Percentiles rank a stretch among this genome's conserved stretches.
phyloP scores from a whole-genome alignment of 202 grass and related monocot species.

The Dendrocalamus latiflorus region DNA sequence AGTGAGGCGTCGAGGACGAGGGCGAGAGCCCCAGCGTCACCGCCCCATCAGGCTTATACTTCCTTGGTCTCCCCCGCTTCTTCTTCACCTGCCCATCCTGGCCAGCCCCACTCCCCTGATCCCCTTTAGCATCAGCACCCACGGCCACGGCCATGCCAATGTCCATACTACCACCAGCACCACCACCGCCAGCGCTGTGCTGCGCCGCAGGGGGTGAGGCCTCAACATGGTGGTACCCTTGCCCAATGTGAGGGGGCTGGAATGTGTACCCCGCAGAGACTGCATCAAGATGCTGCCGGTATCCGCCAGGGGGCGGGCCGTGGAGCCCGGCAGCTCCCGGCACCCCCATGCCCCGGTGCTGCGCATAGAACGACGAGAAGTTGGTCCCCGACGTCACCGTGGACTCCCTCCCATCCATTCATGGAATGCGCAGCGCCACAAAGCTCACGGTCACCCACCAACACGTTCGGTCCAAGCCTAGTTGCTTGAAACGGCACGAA shows the following conservation, averaged over 20 bases:
- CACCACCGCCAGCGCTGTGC: not conserved
- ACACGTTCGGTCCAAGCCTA: not conserved
- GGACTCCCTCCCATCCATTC: slow-evolving; percentile 59
- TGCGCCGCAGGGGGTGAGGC: slow-evolving; percentile 23
- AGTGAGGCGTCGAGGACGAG: slow-evolving; percentile 30
- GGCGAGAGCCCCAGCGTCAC: slow-evolving; percentile 50
- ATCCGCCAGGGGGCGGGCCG: slow-evolving; percentile 27
- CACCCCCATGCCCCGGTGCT: slow-evolving; percentile 51
- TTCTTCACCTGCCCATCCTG: slow-evolving; percentile 66
- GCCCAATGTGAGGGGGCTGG: slow-evolving; percentile 45
- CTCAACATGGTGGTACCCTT: slow-evolving; percentile 64
- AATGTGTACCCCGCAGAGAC: slow-evolving; percentile 37
- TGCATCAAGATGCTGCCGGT: slow-evolving; percentile 44
- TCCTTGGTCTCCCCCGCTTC: slow-evolving; percentile 81
- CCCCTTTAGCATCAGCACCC: slow-evolving; percentile 34
- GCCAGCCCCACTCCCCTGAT: slow-evolving; percentile 27
- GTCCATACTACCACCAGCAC: slow-evolving; percentile 23
- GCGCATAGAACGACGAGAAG: slow-evolving; percentile 61
- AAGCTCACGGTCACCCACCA: slow-evolving; percentile 32
- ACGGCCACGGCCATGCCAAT: slow-evolving; percentile 10
- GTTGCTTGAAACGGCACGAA: slow-evolving; percentile 29
- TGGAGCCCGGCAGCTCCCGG: slow-evolving; percentile 38
- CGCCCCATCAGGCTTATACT: slow-evolving; percentile 70
- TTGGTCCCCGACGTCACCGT: slow-evolving; percentile 57
- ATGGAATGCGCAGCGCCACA: slow-evolving; percentile 41